A percentile compares a stretch with the other conserved stretches of the same genome.
Conservation (phyloP, 2,329 filamentous ascomycete genomes). For the Penicillium italicum region DNA sequence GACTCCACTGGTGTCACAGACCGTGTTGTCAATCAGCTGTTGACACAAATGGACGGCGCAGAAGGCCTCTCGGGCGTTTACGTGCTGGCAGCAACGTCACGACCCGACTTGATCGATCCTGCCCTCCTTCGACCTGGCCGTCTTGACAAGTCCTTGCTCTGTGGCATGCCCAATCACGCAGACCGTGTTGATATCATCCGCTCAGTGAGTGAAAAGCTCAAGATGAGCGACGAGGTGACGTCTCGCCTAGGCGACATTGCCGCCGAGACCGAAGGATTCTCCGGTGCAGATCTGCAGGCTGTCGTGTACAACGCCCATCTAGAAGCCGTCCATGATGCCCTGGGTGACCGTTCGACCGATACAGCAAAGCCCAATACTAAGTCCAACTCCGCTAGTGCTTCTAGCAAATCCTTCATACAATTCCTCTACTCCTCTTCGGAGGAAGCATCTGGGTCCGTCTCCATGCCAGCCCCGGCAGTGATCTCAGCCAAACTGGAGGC, state of each 20-base stretch:
- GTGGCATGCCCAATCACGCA: slow-evolving; percentile 75
- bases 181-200: slow-evolving; percentile 86
- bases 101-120: slow-evolving; percentile 93
- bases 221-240: slow-evolving; percentile 64
- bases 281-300: slow-evolving; percentile 89
- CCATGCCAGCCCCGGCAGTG: slow-evolving; percentile 71
- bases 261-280: slow-evolving; percentile 78
- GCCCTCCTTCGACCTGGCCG: slow-evolving; percentile 86
- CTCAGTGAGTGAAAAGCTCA: slow-evolving; percentile 77
- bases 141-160: slow-evolving; percentile 87
- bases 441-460: slow-evolving; percentile 53
- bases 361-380: slow-evolving; percentile 41
- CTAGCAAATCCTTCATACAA: slow-evolving; percentile 61
- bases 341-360: slow-evolving; percentile 54
- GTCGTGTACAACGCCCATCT: slow-evolving; percentile 94
- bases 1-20: slow-evolving; percentile 98
- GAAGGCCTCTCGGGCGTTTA: slow-evolving; percentile 94
- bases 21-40: slow-evolving; percentile 93
- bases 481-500: slow-evolving; percentile 78
- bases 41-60: slow-evolving; percentile 98
- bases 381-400: slow-evolving; percentile 32
- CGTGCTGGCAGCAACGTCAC: slow-evolving; percentile 86
- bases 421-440: slow-evolving; percentile 69
- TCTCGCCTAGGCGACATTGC: slow-evolving; percentile 70
- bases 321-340: slow-evolving; percentile 91